Base-by-base conservation (phyloP, 495 filamentous ascomycete species). In the Penicillium atrosanguineum region DNA sequence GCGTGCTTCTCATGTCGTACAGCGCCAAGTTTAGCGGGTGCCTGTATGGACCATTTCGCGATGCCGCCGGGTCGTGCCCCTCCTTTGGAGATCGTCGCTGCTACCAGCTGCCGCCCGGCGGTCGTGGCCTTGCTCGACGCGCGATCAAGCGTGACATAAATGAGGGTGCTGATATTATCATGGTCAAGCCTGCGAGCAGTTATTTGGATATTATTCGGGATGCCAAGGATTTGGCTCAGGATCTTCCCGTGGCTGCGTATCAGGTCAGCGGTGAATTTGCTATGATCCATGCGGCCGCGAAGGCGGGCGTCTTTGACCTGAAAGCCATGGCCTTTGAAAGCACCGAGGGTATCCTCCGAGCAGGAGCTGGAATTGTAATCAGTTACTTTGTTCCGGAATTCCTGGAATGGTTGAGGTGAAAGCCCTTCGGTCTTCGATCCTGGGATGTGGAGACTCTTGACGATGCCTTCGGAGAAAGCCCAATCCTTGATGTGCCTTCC, bases 251-350 rank as follows among this genome's bases (percentile, higher is more conserved):
- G 46, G 91, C 92, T 4, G 92, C 94, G 19, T 98, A 98, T 65
- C 94, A 98, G 68, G 94, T 98, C 44, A 91, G 87, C 67, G 94
- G 94, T 52, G 94, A 98, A 73, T 98, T 86, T 69, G 92, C 94
- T 38, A 98, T 97, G 95, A 95, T 98, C 44, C 90, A 96, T 64
- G 94, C 94, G 4, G 94, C 80, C 34, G 94, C 95, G 19, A 94
- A 95, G 70, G 92, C 94, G 9, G 94, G 94, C 0, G 94, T 98
- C n/a, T 98, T 97, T 66, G 92, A 96, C 69, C 74, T 98, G 66
- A 95, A 91, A 72, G 79, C 87, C 3, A 97, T 97, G 90, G 95
- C 89, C 0, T 93, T 95, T 64, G 94, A 98, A 70, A 86, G 87
- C 52, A 91, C 91, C 0, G 88, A 97, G 64, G 89, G 93, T 1